phyloP scores from a whole-genome alignment of 1,284 basidiomycete genomes.

The Irpex rosettiformis region DNA sequence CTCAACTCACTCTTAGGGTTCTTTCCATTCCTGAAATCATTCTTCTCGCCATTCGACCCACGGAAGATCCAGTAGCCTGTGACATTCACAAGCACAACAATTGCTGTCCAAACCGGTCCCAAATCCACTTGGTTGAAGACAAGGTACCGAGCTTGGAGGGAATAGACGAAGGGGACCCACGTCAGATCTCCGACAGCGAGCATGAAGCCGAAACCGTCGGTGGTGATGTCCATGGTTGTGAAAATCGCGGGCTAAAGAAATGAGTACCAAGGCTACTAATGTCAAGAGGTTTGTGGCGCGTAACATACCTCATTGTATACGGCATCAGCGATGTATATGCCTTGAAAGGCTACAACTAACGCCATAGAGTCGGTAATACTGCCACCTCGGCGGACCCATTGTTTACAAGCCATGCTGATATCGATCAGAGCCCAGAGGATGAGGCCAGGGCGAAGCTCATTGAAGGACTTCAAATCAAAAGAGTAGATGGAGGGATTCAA shows the following conservation, averaged over 20 bases:
- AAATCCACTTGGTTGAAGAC: constrained; percentile 86
- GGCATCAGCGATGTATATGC: constrained; percentile 84
- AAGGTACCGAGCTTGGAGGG: constrained; percentile 91
- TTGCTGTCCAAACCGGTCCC: constrained; percentile 55
- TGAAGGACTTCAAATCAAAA: constrained; percentile 98
- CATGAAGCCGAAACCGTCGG: constrained; percentile 99
- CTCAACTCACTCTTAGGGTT: constrained; percentile 81
- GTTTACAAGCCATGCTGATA: constrained; percentile 89
- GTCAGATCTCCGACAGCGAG: constrained; percentile 89
- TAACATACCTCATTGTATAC: constrained; percentile 89
- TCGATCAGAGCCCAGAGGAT: constrained; percentile 94
- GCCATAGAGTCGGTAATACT: constrained; percentile 85
- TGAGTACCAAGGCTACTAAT: too few relatives aligned
- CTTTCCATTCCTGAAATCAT: constrained; percentile 88
- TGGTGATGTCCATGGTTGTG: constrained; percentile 97
- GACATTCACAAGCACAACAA: constrained; percentile 67
- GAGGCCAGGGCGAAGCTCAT: constrained; percentile 92
- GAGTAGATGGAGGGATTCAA: constrained; percentile 88
- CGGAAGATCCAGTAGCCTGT: constrained; percentile 94
- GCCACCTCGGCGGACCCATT: constrained; percentile 79
- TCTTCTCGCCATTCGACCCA: constrained; percentile 89
- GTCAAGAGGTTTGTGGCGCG: too few relatives aligned
- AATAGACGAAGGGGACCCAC: constrained; percentile 96
- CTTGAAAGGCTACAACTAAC: constrained; percentile 85
- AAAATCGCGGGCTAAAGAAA: constrained; percentile 70